Base-by-base conservation (phyloP, 306 rosid species). In the Rosa lucieae region DNA sequence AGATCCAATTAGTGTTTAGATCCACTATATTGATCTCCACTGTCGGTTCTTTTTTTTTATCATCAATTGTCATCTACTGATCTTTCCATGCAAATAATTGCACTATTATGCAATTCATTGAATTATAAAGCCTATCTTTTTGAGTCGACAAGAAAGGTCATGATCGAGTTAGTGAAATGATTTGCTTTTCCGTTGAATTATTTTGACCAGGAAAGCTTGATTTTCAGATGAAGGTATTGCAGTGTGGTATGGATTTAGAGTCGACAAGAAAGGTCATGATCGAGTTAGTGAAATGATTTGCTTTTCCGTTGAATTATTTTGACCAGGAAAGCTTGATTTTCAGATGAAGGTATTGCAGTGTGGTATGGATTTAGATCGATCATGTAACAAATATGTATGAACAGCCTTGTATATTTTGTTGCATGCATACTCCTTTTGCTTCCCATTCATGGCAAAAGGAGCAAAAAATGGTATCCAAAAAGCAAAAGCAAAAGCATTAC, bases 61-160 rank as follows among this genome's bases (percentile, higher is more conserved):
- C 42, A 23, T 21, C 62, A 53, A n/a, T 12, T 73, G 67, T 73
- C 51, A 73, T 21, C 4, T 73, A 53, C 67, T 21, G 67, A 35
- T 55, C 39, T 74, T 74, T 40, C 39, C 67, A 44, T 40, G 67
- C 77, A 74, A 74, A 74, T 55, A 46, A 74, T 74, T 74, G 67
- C 46, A 53, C 14, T 15, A 37, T 40, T 37, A 53, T 53, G 43
- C 9, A 61, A 26, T 26, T 11, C 37, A 26, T 26, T 61, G 67
- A 5, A 63, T 63, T 29, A 29, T 32, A 63, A 55, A 52, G 67
- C 67, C 52, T 55, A 5, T 17, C n/a, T 29, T 47, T 15, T 15
- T 14, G 10, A 1, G 18, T 39, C 11, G 66, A 37, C 37, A 20
- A 53, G 65, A 73, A 73, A 35, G 23, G n/a, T 11, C 11, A 52